Conservation (phyloP, 331 rosid genomes). For the Arachis monticola region DNA sequence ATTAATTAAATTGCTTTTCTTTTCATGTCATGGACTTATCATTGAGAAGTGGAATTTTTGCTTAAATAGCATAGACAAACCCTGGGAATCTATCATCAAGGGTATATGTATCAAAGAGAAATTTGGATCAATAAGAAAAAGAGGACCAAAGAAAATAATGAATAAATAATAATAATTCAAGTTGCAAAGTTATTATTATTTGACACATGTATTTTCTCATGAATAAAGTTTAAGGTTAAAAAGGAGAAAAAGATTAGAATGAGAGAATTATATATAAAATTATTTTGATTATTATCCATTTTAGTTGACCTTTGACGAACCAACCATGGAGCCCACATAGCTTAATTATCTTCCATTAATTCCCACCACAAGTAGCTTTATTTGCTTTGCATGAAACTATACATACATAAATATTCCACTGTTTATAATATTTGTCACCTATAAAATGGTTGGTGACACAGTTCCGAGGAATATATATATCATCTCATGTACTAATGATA, state of each 20-base stretch:
- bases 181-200: slow-evolving; percentile 41
- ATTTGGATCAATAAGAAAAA: slow-evolving; percentile 32
- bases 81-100: slow-evolving; percentile 35
- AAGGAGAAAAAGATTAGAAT: slow-evolving; percentile 17
- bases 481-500: slow-evolving; percentile 32
- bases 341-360: slow-evolving; percentile 2
- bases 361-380: slow-evolving; percentile 25
- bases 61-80: slow-evolving; percentile 11
- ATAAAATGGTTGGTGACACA: slow-evolving; percentile 39
- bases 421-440: slow-evolving; percentile 32
- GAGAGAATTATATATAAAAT: slow-evolving; percentile 22
- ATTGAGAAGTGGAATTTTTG: slow-evolving; percentile 25
- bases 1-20: neutral
- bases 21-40: slow-evolving; percentile 26
- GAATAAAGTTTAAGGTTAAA: neutral
- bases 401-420: slow-evolving; percentile 18
- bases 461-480: slow-evolving; percentile 51
- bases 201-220: slow-evolving; percentile 34
- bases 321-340: slow-evolving; percentile 45
- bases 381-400: slow-evolving; percentile 35
- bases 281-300: slow-evolving; percentile 45
- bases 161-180: slow-evolving; percentile 14
- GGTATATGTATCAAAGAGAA: neutral
- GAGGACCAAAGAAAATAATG: neutral
- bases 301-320: slow-evolving; percentile 49